Conservation (phyloP, 371 early-diverging fungal genomes). For the Umbelopsis sp. region DNA sequence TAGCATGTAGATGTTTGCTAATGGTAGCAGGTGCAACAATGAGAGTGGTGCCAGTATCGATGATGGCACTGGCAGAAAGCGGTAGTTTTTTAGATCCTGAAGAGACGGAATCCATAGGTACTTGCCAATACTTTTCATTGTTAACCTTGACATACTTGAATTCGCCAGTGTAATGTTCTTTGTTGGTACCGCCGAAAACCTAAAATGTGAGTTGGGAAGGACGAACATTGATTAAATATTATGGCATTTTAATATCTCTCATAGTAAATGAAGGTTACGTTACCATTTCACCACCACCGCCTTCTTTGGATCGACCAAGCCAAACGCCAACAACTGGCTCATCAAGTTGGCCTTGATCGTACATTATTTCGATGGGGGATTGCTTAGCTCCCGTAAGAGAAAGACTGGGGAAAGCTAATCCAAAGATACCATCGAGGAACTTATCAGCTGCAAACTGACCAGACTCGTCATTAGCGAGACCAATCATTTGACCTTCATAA, state of each 20-base stretch:
- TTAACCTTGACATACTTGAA: constrained; percentile 46
- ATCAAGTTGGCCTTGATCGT: constrained; percentile 26
- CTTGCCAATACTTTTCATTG: constrained; percentile 54
- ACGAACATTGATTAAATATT: neutral
- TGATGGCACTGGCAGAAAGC: constrained; percentile 36
- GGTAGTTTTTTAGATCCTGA: constrained; percentile 33
- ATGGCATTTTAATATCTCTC: neutral
- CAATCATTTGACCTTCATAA: constrained; percentile 34
- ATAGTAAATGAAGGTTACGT: neutral
- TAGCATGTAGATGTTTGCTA: constrained; percentile 42
- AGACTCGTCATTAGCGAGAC: constrained; percentile 36
- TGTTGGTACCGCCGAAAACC: constrained; percentile 44
- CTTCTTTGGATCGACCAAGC: constrained; percentile 34
- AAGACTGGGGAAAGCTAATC: constrained; percentile 49
- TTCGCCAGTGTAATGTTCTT: constrained; percentile 44
- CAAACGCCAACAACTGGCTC: constrained; percentile 40
- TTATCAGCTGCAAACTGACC: constrained; percentile 38
- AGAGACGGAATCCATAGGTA: constrained; percentile 41
- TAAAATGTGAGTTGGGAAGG: constrained; percentile 16
- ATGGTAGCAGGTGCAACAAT: constrained; percentile 39
- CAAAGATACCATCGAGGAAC: constrained; percentile 61
- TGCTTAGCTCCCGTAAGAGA: constrained; percentile 36
- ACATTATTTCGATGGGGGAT: constrained; percentile 35
- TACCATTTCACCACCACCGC: constrained; percentile 48
- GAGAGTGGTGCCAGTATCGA: constrained; percentile 54